phyloP scores from a whole-genome alignment of 164 flowering plant species.

The Saururus chinensis region DNA sequence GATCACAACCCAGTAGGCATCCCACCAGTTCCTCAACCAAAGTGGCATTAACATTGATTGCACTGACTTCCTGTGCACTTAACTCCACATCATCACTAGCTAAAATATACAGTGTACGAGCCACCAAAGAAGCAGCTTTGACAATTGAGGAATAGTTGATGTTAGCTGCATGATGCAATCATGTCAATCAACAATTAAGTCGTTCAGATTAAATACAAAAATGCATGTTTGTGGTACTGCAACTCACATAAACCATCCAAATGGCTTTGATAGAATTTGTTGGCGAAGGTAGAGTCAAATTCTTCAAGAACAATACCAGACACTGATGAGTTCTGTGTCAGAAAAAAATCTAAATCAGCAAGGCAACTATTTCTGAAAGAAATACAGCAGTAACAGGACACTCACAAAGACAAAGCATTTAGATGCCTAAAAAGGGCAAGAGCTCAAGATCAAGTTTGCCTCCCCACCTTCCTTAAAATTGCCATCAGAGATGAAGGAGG shows the following conservation, averaged over 20 bases:
- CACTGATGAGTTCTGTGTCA: constrained; percentile 25
- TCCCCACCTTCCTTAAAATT: constrained; percentile 59
- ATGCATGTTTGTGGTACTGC: constrained; percentile 1
- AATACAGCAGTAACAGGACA: background rate
- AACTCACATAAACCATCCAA: constrained; percentile 70
- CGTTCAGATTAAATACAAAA: background rate
- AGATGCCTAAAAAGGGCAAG: background rate
- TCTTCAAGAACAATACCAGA: constrained; percentile 83
- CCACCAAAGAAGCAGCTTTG: constrained; percentile 79
- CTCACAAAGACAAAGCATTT: background rate
- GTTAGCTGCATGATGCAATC: constrained; percentile 47
- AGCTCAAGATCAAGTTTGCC: background rate
- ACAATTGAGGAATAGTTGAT: constrained; percentile 64
- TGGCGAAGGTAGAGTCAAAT: constrained; percentile 61
- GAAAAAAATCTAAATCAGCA: background rate
- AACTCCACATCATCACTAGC: constrained; percentile 37
- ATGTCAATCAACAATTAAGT: background rate
- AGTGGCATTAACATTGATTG: constrained; percentile 53
- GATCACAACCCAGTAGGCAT: constrained; percentile 72
- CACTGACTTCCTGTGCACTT: constrained; percentile 27
- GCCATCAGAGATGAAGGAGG: constrained; percentile 97
- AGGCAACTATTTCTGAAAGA: background rate
- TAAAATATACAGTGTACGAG: constrained; percentile 73
- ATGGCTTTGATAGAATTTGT: constrained; percentile 81
- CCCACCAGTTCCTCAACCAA: constrained; percentile 73